phyloP scores from a whole-genome alignment of 2,329 filamentous ascomycete genomes.

The Pseudocercospora cruenta region DNA sequence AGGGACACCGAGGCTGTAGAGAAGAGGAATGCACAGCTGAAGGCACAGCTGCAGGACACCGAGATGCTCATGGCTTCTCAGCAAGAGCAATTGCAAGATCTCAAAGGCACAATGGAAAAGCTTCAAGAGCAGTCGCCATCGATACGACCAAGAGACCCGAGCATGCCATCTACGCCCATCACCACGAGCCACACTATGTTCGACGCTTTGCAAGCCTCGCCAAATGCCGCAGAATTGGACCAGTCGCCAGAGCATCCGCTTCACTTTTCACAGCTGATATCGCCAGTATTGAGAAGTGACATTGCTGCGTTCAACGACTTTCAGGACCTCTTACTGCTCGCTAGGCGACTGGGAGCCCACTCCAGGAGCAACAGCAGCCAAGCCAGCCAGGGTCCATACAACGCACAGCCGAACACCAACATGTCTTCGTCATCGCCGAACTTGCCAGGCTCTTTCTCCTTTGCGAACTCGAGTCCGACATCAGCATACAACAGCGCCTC shows the following conservation, averaged over 20 bases:
- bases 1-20: constrained; percentile 80
- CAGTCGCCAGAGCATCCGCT: constrained; percentile 65
- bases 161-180: constrained; percentile 79
- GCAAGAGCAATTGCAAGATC: constrained; percentile 87
- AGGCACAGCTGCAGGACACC: constrained; percentile 81
- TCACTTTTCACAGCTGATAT: constrained; percentile 80
- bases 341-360: constrained; percentile 53
- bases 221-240: constrained; percentile 54
- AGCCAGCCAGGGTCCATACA: constrained; percentile 22
- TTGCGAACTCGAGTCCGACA: constrained; percentile 36
- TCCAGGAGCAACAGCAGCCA: constrained; percentile 66
- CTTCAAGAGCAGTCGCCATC: constrained; percentile 76
- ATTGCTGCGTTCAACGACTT: constrained; percentile 84
- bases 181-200: constrained; percentile 61
- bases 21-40: constrained; percentile 80
- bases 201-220: constrained; percentile 61
- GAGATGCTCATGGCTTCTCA: constrained; percentile 84
- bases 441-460: constrained; percentile 49
- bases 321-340: constrained; percentile 70
- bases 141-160: constrained; percentile 56
- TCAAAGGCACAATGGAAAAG: constrained; percentile 90
- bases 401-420: background rate
- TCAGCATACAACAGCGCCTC: constrained; percentile 34
- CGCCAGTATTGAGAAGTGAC: constrained; percentile 81
- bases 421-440: constrained; percentile 40